Base-by-base conservation (phyloP, 116 monocot species). In the Iris pallida region DNA sequence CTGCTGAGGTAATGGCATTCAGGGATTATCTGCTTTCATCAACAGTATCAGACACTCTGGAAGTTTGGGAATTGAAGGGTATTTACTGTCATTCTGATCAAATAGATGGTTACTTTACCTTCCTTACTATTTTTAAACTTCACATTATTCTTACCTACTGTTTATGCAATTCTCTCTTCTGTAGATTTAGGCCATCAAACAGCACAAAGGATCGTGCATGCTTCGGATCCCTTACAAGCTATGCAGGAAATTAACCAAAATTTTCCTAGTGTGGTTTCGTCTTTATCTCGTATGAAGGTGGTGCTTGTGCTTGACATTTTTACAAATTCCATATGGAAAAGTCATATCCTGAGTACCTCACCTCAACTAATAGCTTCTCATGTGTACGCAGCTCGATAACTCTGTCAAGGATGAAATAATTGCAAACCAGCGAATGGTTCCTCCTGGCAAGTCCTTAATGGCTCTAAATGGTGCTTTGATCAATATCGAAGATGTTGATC, bases 31-130 rank as follows among this genome's bases (percentile, higher is more conserved):
- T 95, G 53, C 75, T 95, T 72, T 91, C 91, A 65, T 85, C 92
- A 68, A 85, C 92, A 48, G 59, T 85, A 62, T 89, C 96, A 65
- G 92, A 96, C 55, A 87, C 92, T 55, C 79, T 92, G 53, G 96
- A 96, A 79, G 87, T 96, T 72, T 92, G 96, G 96, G 96, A 96
- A 86, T 62, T 96, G 52, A 96, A 87, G 73, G 96, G 96, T 91
- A 80, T 55, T 42, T 15, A 16, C 42, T 61, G 17, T 53, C 61
- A 59, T 3, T 69, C n/a, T 40, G 30, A 55, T 55, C 42, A 55
- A 47, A 51, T n/a, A 20, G 42, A 18, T 16, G 12, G 45, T 5
- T 17, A 63, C 54, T 54, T 68, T 11, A 45, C 40, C 19, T 69
- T 73, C 20, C 41, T 7, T 16, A 47, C 17, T 6, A 51, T 47